A percentile compares a stretch with the other conserved stretches of the same genome.
Evolutionary conservation across 331 rosid species (phyloP).

Genomic region (Spiraea crenata): DNA sequence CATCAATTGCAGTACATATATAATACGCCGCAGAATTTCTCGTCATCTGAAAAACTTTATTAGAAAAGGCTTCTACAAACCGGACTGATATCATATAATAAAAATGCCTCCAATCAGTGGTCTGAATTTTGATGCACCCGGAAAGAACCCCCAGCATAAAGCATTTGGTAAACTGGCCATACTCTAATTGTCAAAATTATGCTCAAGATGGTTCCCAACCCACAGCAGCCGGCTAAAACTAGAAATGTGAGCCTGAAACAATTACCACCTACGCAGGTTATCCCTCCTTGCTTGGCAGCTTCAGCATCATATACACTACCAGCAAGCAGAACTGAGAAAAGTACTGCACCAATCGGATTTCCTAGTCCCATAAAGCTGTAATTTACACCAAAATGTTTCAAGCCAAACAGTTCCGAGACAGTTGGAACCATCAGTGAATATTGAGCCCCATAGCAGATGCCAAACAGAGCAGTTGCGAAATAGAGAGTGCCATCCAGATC

Average conservation of each 20-base stretch:
- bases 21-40: slow-evolving; percentile 1
- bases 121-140: slow-evolving; percentile 47
- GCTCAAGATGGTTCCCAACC: slow-evolving; percentile 60
- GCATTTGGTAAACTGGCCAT: slow-evolving; percentile 70
- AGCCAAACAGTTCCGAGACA: slow-evolving; percentile 68
- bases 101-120: slow-evolving; percentile 22
- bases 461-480: slow-evolving; percentile 69
- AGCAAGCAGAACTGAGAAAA: slow-evolving; percentile 70
- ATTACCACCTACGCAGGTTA: slow-evolving; percentile 58
- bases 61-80: slow-evolving; percentile 12
- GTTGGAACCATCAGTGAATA: slow-evolving; percentile 62
- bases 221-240: slow-evolving; percentile 51
- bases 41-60: slow-evolving; percentile 10
- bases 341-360: slow-evolving; percentile 69
- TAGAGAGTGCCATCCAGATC: slow-evolving; percentile 50
- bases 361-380: slow-evolving; percentile 58
- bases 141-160: slow-evolving; percentile 69
- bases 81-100: slow-evolving; percentile 3
- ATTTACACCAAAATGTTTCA: slow-evolving; percentile 63
- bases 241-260: slow-evolving; percentile 75
- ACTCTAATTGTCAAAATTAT: slow-evolving; percentile 56
- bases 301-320: slow-evolving; percentile 61
- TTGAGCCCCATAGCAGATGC: slow-evolving; percentile 60
- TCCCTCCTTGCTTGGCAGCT: slow-evolving; percentile 69
- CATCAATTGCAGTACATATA: slow-evolving; percentile 1